Base-by-base conservation (phyloP, 164 flowering plant species). In the Nymphaea colorata region DNA sequence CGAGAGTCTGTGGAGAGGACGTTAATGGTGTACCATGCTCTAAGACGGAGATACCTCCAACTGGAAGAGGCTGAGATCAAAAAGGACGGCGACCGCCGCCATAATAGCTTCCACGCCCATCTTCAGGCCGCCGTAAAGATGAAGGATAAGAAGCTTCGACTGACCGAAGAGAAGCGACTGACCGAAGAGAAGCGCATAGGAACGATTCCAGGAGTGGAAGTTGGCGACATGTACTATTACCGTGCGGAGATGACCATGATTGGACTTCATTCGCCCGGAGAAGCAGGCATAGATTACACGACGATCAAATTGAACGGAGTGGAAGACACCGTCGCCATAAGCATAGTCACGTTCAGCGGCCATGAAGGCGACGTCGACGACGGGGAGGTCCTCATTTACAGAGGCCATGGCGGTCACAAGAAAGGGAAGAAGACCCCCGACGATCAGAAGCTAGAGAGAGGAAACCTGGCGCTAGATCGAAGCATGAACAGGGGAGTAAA, bases 241-340 rank as follows among this genome's bases (percentile, higher is more conserved):
- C 70, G 89, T 36, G 73, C 81, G 68, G 89, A 85, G 65, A 53
- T 85, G 84, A 79, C 83, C 72, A 42, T 81, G 69, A 76, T 83
- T 61, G 87, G 89, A n/a, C 59, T 85, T 64, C 89, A 85, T 73
- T 65, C 75, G 69, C 89, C 76, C 4, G 47, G 66, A 55, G 82
- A 82, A 87, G 89, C 79, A 55, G 89, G 89, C 7, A 85, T 85
- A 44, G 89, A 83, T 62, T 83, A 78, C 71, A 76, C 76, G 75
- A 18, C 51, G 17, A 59, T 77, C 43, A 82, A 71, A 57, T 67
- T 65, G 62, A 69, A 57, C 25, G 45, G 45, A 41, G 85, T 78
- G 17, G 61, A 67, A 43, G 69, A 67, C 14, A 41, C 61, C 2
- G 44, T 85, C 44, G 89, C 89, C 43, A 62, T 81, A 3, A 83